A percentile compares a stretch with the other conserved stretches of the same genome.
Evolutionary conservation across 305 asterid species (phyloP).

Genomic region (Lippia alba): DNA sequence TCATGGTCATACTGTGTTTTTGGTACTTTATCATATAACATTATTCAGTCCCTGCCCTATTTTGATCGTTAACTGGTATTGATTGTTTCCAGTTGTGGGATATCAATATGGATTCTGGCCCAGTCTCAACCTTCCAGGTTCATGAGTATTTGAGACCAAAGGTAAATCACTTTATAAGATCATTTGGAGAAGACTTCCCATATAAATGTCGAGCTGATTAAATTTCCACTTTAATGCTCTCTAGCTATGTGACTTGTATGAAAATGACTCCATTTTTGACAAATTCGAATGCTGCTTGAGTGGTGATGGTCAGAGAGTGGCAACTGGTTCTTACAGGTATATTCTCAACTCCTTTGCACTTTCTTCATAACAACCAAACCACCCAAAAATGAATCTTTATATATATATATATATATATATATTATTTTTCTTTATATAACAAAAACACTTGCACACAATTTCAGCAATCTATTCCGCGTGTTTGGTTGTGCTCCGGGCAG

Average conservation of each 20-base stretch:
- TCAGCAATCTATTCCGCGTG: conserved; percentile 95
- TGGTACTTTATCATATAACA: conserved; percentile 8
- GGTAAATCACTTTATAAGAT: conserved; percentile 50
- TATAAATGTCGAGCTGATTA: conserved; percentile 42
- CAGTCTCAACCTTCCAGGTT: conserved; percentile 95
- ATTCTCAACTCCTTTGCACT: conserved; percentile 10
- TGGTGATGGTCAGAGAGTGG: conserved; percentile 92
- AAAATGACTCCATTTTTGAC: conserved; percentile 96
- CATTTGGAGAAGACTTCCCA: conserved; percentile 16
- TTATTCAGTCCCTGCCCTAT: conserved; percentile 15
- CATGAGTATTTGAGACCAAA: conserved; percentile 95
- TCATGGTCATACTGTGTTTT: conserved; percentile 10
- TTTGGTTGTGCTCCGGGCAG: conserved; percentile 86
- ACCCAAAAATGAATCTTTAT: too few relatives aligned
- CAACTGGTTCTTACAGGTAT: conserved; percentile 98
- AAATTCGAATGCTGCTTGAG: conserved; percentile 98
- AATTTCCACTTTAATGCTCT: conserved; percentile 30
- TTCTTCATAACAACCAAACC: background rate
- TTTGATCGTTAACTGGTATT: conserved; percentile 29
- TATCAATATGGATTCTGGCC: conserved; percentile 97
- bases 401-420: background rate
- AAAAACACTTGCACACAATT: conserved; percentile 21
- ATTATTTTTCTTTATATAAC: background rate
- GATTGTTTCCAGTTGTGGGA: conserved; percentile 85
- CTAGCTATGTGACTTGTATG: conserved; percentile 95